Evolutionary conservation across 345 rosid species (phyloP), one percentile per base, ranked within the genome.

Genomic region (Boechera divaricarpa): DNA sequence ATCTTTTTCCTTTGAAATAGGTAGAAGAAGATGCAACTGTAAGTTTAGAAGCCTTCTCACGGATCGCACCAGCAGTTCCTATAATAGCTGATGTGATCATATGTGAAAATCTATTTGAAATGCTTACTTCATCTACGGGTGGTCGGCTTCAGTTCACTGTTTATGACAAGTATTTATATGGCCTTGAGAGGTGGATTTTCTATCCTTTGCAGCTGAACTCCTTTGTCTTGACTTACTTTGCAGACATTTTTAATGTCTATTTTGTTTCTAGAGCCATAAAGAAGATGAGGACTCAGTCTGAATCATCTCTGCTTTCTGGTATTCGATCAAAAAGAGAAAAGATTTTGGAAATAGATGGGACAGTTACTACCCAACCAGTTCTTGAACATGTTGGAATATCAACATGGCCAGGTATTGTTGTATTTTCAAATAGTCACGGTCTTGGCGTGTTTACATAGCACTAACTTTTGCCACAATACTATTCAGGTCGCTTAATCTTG

Each of bases 341-440:
- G 85, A 87, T 95, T 74, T 79, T 95, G 28, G 98, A 93, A 82
- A 85, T 95, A 67, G 99, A 95, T 75, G 99, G 99, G 74, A 93
- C 92, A 2, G 92, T 92, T 79, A 91, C 98, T 49, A 90, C 93
- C 39, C 98, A 93, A 76, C 98, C 99, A 26, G 97, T 93, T 84
- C 96, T 95, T 68, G 99, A 95, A 83, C 99, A 95, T 83, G 86
- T 95, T 24, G 99, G 98, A 67, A 82, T 89, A 75, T 95, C 98
- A 70, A 86, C 94, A 21, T 93, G 99, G 99, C 98, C 96, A 68
- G 98, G 98, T 94, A 75, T 54, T 13, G 33, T 69, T 32, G 13
- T 11, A 47, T 7, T 48, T 35, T 64, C 55, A 49, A 2, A 18
- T 62, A 7, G 31, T 21, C 65, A 16, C 3, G 9, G 67, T 29